Conservation (phyloP, 2,329 filamentous ascomycete species). For the Dactylellina sp. region DNA sequence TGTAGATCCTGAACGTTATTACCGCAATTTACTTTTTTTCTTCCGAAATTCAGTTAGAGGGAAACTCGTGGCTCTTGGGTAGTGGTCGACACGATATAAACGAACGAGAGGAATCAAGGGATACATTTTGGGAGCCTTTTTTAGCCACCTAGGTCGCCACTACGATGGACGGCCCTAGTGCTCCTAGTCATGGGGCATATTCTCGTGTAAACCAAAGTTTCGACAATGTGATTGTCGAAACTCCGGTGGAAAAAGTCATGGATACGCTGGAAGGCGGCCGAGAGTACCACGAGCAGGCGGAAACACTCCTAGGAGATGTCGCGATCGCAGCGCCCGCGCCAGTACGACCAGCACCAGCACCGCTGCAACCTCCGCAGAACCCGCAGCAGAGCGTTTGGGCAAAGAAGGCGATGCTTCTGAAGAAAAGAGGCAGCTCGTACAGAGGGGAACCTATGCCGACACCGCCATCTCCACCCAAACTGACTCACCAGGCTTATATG, state of each 20-base stretch:
- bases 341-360: slow-evolving; percentile 47
- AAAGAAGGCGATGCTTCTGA: slow-evolving; percentile 41
- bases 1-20: slow-evolving; percentile 29
- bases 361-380: slow-evolving; percentile 36
- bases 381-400: slow-evolving; percentile 50
- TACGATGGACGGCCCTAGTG: slow-evolving; percentile 35
- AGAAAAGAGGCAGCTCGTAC: slow-evolving; percentile 26
- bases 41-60: background rate
- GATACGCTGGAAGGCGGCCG: slow-evolving; percentile 60
- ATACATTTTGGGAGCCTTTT: slow-evolving; percentile 8
- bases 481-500: slow-evolving; percentile 58
- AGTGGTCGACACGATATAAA: slow-evolving; percentile 8
- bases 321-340: slow-evolving; percentile 28
- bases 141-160: slow-evolving; percentile 29
- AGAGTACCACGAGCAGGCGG: slow-evolving; percentile 57
- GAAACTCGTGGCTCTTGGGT: background rate
- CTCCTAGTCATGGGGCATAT: slow-evolving; percentile 24
- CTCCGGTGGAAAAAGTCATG: slow-evolving; percentile 24
- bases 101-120: slow-evolving; percentile 9
- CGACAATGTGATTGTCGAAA: slow-evolving; percentile 17
- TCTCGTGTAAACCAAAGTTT: slow-evolving; percentile 19
- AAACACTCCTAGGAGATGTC: slow-evolving; percentile 31
- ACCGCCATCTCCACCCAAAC: slow-evolving; percentile 40
- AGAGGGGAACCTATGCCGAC: slow-evolving; percentile 32
- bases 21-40: slow-evolving; percentile 16